Evolutionary conservation across 768 basidiomycete genomes (phyloP).

Genomic region (Leucogyrophana mollusca): DNA sequence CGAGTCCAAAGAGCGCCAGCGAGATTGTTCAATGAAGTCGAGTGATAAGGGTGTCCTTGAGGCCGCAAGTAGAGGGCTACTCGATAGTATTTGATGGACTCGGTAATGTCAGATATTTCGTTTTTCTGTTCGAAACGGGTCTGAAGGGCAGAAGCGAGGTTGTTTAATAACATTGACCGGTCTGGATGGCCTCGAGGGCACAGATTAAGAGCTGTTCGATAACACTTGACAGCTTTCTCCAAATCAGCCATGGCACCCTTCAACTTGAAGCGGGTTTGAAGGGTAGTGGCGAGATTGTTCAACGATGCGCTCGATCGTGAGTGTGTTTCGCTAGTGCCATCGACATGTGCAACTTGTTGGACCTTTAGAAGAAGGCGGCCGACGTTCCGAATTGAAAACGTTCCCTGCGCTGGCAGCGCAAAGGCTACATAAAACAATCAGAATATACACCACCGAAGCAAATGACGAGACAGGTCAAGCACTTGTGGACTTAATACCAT

Average conservation of each 20-base stretch:
- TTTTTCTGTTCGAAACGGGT: neutral
- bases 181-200: neutral
- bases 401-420: too few relatives aligned
- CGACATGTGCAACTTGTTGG: too few relatives aligned
- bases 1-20: conserved; percentile 7
- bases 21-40: conserved; percentile 11
- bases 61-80: neutral
- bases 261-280: neutral
- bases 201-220: neutral
- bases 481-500: too few relatives aligned
- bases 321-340: too few relatives aligned
- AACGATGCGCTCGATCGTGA: neutral
- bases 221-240: neutral
- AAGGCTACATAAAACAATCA: too few relatives aligned
- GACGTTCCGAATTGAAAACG: too few relatives aligned
- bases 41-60: conserved; percentile 5
- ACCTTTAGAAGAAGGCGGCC: too few relatives aligned
- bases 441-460: too few relatives aligned
- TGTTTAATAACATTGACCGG: conserved; percentile 3
- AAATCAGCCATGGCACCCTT: neutral
- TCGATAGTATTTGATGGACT: conserved; percentile 5
- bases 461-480: too few relatives aligned
- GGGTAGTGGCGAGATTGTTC: neutral
- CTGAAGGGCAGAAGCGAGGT: conserved; percentile 1
- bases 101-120: neutral